Evolutionary conservation across 1,284 basidiomycete species (phyloP).

Genomic region (Microbotryum silenes-acaulis): DNA sequence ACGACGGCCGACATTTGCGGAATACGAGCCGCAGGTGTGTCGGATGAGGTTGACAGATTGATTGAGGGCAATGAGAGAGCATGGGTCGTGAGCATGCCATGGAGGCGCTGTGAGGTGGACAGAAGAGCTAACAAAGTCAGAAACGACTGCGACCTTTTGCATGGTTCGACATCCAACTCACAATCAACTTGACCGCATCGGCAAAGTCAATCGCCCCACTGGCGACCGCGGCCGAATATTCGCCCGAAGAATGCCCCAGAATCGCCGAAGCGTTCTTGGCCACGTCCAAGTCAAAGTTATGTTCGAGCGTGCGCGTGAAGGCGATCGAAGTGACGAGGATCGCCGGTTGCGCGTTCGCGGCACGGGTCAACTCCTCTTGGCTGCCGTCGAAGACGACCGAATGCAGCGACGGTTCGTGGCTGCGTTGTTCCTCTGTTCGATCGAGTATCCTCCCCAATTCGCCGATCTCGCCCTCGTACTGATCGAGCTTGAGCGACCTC

Average conservation of each 20-base stretch:
- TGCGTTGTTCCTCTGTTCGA: slow-evolving; percentile 15
- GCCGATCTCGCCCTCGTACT: slow-evolving; percentile 28
- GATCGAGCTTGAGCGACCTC: slow-evolving; percentile 19
- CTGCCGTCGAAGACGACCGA: slow-evolving; percentile 29
- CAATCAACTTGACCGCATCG: slow-evolving; percentile 35
- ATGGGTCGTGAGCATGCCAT: slow-evolving; percentile 36
- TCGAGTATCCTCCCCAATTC: slow-evolving; percentile 24
- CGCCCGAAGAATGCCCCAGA: slow-evolving; percentile 38
- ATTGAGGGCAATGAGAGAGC: slow-evolving; percentile 31
- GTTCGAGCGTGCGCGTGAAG: slow-evolving; percentile 35
- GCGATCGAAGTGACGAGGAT: slow-evolving; percentile 38
- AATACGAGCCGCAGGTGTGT: slow-evolving; percentile 22
- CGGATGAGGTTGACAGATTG: slow-evolving; percentile 22
- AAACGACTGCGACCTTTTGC: not conserved
- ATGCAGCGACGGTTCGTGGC: slow-evolving; percentile 20
- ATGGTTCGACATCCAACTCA: not conserved
- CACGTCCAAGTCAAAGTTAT: slow-evolving; percentile 24
- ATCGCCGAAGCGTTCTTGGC: slow-evolving; percentile 26
- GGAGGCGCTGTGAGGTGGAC: slow-evolving; percentile 22
- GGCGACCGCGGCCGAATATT: slow-evolving; percentile 38
- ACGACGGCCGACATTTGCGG: slow-evolving; percentile 38
- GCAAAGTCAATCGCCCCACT: slow-evolving; percentile 33
- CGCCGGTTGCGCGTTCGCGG: slow-evolving; percentile 38
- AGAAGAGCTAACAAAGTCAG: not conserved
- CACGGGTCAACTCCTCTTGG: slow-evolving; percentile 35